A percentile compares a stretch with the other conserved stretches of the same genome.
These are phyloP conservation scores for Lactarius sp. DNA, from an alignment of 768 basidiomycete species.

Conservation along the genomic window DNA sequence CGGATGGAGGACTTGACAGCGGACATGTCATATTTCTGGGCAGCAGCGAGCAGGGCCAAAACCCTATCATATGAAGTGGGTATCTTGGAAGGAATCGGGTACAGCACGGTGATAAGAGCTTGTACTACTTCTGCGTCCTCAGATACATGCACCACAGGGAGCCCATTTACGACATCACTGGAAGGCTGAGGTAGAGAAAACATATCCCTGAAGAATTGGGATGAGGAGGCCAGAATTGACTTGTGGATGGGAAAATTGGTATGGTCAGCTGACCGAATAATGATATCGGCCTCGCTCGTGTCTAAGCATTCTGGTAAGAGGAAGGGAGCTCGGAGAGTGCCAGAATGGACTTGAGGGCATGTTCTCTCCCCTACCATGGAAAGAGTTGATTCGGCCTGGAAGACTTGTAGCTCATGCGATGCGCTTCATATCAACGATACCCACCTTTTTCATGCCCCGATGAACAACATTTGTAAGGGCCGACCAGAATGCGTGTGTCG, in stretches of 20 bases:
- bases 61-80: neutral
- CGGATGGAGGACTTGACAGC: constrained; percentile 8
- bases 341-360: neutral
- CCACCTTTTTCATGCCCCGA: neutral
- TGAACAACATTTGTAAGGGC: neutral
- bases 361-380: neutral
- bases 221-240: constrained; percentile 31
- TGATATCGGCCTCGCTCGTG: neutral
- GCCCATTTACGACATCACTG: constrained; percentile 1
- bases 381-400: neutral
- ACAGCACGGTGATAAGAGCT: constrained; percentile 15
- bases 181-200: constrained; percentile 28
- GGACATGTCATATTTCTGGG: constrained; percentile 28
- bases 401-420: neutral
- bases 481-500: constrained; percentile 5
- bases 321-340: too few relatives aligned
- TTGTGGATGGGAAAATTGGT: constrained; percentile 31
- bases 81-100: constrained; percentile 8
- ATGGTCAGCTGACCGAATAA: constrained; percentile 14
- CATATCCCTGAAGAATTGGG: constrained; percentile 33
- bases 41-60: constrained; percentile 21
- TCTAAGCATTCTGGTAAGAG: neutral
- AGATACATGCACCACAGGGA: constrained; percentile 18
- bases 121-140: constrained; percentile 14
- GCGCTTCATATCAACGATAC: neutral